Conservation (phyloP, 2,329 filamentous ascomycete genomes). For the Paecilomyces sp. region DNA sequence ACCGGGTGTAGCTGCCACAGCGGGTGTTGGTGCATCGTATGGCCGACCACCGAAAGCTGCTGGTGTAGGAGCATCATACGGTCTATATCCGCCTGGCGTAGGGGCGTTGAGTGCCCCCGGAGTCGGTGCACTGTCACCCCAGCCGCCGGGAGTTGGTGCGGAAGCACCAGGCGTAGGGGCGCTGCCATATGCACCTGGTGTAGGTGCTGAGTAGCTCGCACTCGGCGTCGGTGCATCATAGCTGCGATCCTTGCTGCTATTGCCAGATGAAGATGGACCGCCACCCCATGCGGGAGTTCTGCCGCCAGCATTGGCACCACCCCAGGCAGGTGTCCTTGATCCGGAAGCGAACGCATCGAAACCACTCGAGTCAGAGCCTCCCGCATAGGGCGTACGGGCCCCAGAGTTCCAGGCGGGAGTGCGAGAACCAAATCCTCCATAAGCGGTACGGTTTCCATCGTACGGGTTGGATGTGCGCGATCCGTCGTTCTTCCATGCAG, state of each 20-base stretch:
- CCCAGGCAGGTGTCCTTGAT: conserved; percentile 70
- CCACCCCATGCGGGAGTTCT: conserved; percentile 41
- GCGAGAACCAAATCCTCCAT: conserved; percentile 57
- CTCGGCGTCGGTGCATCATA: conserved; percentile 73
- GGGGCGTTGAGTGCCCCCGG: conserved; percentile 41
- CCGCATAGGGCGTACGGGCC: conserved; percentile 53
- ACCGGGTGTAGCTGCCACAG: conserved; percentile 33
- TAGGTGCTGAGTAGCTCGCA: conserved; percentile 58
- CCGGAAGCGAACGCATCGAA: conserved; percentile 61
- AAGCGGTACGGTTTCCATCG: conserved; percentile 66
- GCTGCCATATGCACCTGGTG: conserved; percentile 48
- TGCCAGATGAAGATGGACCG: conserved; percentile 19
- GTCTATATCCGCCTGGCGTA: conserved; percentile 28
- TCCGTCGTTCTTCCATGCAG: conserved; percentile 52
- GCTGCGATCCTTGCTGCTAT: conserved; percentile 27
- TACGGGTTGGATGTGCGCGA: conserved; percentile 53
- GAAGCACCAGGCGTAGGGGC: conserved; percentile 65
- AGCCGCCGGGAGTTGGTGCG: conserved; percentile 45
- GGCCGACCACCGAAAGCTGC: conserved; percentile 24
- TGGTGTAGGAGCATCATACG: conserved; percentile 33
- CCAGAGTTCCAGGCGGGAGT: conserved; percentile 65
- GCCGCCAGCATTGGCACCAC: conserved; percentile 43
- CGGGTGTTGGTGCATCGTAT: conserved; percentile 45
- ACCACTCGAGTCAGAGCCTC: conserved; percentile 58
- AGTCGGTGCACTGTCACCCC: conserved; percentile 39